Base-by-base conservation (phyloP, 179 eudicot species). In the Beta macrorhiza region DNA sequence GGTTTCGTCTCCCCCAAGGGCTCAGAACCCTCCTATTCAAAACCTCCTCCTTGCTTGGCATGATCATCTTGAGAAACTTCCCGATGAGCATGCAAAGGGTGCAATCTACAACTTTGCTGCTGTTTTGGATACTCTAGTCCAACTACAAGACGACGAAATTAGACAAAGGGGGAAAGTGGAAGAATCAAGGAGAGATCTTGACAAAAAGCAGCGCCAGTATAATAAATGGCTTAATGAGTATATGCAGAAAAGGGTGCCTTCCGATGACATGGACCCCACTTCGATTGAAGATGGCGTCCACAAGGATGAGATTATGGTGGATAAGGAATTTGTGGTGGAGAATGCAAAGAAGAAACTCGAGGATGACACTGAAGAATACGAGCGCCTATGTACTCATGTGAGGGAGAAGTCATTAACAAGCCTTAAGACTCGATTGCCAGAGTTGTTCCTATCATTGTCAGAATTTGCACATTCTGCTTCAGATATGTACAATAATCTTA, bases 1-100 rank as follows among this genome's bases (percentile, higher is more conserved):
- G 85, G 94, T 90, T 47, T 91, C 98, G 0, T 92, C 95, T 10
- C 97, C 98, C 6, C 90, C 88, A 14, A 77, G 93, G 22, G 83
- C 91, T 45, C 91, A 87, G 80, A 89, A 64, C 69, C 95, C 97
- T 29, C 93, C 92, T 5, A 93, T 95, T 51, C 91, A 87, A 58
- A 37, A 76, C 67, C 95, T 93, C 75, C 89, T 95, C n/a, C 85
- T 83, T 10, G 87, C 90, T 22, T 95, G 99, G 99, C 86, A 88
- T 8, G 93, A 91, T 78, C 58, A 47, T 52, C 93, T 95, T 0
- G 93, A 91, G 22, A 93, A 92, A 84, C 92, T 95, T 73, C 99
- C 98, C 0, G 95, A 90, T 29, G 95, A 92, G 77, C 90, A 79
- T n/a, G 93, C 95, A n/a, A 88, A 88, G 82, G 86, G 87, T 5